Evolutionary conservation across 768 basidiomycete species (phyloP).

Genomic region (Lentinula boryana): DNA sequence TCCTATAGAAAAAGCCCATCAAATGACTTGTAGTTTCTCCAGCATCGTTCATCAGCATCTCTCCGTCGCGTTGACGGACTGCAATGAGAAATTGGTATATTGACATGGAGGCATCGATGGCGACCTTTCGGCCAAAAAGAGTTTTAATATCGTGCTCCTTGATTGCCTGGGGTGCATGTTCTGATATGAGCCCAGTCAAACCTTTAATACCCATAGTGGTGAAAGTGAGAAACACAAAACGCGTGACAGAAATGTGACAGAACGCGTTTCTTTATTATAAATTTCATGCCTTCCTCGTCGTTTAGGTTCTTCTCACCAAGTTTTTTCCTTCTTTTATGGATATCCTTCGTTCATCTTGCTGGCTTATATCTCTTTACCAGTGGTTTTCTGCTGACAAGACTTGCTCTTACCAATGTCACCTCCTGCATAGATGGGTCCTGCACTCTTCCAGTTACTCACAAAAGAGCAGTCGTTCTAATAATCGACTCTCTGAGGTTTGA

Average conservation of each 20-base stretch:
- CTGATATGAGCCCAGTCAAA: conserved; percentile 80
- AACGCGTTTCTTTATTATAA: background rate
- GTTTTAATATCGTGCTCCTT: conserved; percentile 95
- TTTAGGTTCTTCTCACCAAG: conserved; percentile 18
- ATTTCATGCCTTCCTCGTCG: background rate
- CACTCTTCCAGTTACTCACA: conserved; percentile 60
- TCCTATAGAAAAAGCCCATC: conserved; percentile 98
- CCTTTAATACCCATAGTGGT: conserved; percentile 90
- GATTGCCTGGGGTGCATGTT: conserved; percentile 86
- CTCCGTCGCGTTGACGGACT: conserved; percentile 92
- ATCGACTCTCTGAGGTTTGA: conserved; percentile 94
- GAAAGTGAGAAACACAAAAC: background rate
- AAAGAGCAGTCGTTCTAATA: conserved; percentile 76
- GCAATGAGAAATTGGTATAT: conserved; percentile 99
- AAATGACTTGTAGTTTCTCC: conserved; percentile 98
- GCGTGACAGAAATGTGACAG: background rate
- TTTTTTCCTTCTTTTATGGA: conserved; percentile 41
- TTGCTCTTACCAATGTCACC: conserved; percentile 58
- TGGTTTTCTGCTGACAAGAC: conserved; percentile 83
- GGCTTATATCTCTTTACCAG: conserved; percentile 88
- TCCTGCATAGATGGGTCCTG: conserved; percentile 33
- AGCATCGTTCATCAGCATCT: conserved; percentile 94
- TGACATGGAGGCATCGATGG: conserved; percentile 97
- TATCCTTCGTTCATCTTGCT: conserved; percentile 62
- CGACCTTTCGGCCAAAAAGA: conserved; percentile 96